These are phyloP conservation scores for Penicillium steckii DNA, from an alignment of 495 filamentous ascomycete genomes.

Conservation along the genomic window DNA sequence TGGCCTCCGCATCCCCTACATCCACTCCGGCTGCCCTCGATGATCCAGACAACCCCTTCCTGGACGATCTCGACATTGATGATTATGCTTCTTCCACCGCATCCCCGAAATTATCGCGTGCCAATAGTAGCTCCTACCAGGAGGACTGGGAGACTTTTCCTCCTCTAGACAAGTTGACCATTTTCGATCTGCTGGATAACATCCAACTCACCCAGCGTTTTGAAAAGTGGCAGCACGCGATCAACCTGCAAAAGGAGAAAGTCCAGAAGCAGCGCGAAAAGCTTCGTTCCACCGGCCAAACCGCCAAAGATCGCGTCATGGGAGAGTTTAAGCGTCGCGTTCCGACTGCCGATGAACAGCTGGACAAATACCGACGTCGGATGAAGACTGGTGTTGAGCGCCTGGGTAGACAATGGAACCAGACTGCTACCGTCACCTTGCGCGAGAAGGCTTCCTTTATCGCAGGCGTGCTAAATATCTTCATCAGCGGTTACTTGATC, in stretches of 20 bases:
- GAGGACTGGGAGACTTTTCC: slow-evolving; percentile 89
- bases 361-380: slow-evolving; percentile 83
- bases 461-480: slow-evolving; percentile 92
- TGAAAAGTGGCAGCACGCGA: slow-evolving; percentile 78
- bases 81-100: slow-evolving; percentile 37
- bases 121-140: slow-evolving; percentile 72
- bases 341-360: slow-evolving; percentile 84
- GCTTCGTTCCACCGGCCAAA: slow-evolving; percentile 55
- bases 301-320: slow-evolving; percentile 70
- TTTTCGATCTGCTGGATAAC: slow-evolving; percentile 93
- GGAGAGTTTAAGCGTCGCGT: slow-evolving; percentile 83
- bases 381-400: slow-evolving; percentile 88
- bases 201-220: slow-evolving; percentile 84
- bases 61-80: slow-evolving; percentile 30
- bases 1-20: slow-evolving; percentile 27
- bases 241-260: slow-evolving; percentile 79
- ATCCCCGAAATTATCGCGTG: slow-evolving; percentile 58
- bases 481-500: slow-evolving; percentile 91
- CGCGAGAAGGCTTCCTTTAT: slow-evolving; percentile 97
- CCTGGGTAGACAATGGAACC: slow-evolving; percentile 80
- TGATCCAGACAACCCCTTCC: slow-evolving; percentile 19
- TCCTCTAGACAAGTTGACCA: slow-evolving; percentile 84
- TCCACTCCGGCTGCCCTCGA: slow-evolving; percentile 15
- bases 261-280: slow-evolving; percentile 80
- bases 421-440: slow-evolving; percentile 79